Base-by-base conservation (phyloP, 1,284 basidiomycete species). In the Amylostereum areolatum region DNA sequence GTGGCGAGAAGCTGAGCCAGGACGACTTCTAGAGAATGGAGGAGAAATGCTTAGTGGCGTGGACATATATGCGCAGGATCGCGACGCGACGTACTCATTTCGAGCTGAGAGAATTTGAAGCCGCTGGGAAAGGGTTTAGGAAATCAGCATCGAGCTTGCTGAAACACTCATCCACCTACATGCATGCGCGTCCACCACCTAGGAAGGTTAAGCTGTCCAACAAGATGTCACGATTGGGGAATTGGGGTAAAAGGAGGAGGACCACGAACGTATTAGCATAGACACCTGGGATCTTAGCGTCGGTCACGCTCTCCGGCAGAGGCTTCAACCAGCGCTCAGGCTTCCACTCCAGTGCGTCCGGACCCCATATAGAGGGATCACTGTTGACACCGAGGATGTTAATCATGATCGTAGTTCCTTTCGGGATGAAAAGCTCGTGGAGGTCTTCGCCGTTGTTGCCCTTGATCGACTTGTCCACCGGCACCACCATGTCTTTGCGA, bases 171-270 rank as follows among this genome's bases (percentile, higher is more conserved):
- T 25, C 8, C 8, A 29, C 41, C 10, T 43, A 43, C 41, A 67
- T 67, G 59, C 63, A 68, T 27, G 65, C 56, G 35, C 62, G 54
- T 5, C 52, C 44, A 4, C 66, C 66, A 4, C 56, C 63, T n/a
- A 59, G 52, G 54, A 69, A 67, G 0, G 67, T 65, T 61, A 67
- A 62, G 27, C 65, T 65, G 43, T 10, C 18, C 18, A 18, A 18
- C 18, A 18, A 18, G 18, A 18, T 18, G 18, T 18, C 18, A 18
- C 18, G 18, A 18, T 18, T 18, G 18, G 18, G 18, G 18, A 39
- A 9, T 9, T 39, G 7, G 12, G 27, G 12, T 12, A 39, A 18
- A 39, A 7, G 37, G 12, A 6, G 12, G 12, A n/a, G 5, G 37
- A 18, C 18, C 18, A 39, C 37, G 1, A 2, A 39, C 37, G 27